Evolutionary conservation across 2,329 filamentous ascomycete species (phyloP), one percentile per base, ranked within the genome.

Genomic region (Xylariaceae sp.): DNA sequence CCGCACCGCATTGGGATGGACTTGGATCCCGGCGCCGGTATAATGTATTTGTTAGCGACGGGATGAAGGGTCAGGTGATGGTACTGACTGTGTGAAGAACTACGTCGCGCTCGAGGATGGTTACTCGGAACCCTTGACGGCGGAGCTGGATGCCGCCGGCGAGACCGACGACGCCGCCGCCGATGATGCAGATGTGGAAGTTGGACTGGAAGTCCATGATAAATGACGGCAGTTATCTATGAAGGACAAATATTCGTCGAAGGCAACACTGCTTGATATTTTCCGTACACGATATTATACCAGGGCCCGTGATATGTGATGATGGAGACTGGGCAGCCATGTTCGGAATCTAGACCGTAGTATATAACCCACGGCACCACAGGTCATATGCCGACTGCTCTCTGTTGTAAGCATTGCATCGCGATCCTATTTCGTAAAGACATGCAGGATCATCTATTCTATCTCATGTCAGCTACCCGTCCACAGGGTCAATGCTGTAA

Each of bases 1-100:
- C 47, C 63, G 58, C 18, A 66, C 56, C 2, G 62, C 65, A 52
- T 66, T 66, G n/a, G 64, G 64, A 17, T 67, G 64, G 2, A 67
- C 55, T 51, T 67, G 64, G 37, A 67, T 67, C 2, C 61, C 65
- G 1, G 64, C 64, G 8, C 65, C 65, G 53, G 60, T 56, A 57
- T 62, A 23, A 51, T 47, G 10, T 49, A 23, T 5, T 39, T 42
- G 23, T 57, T 57, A 57, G 56, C 54, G 18, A 35, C 50, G 45
- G 23, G 18, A 6, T 8, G n/a, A 18, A 23, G 4, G n/a, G 15
- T 8, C 48, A 4, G 11, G 11, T 9, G 11, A 13, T 4, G 37
- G 9, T 30, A 64, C 61, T 61, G 47, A 65, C 65, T 60, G 62
- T 59, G 35, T 63, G 57, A 3, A 66, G 56, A 10, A 57, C 60